phyloP scores from a whole-genome alignment of 176 grass and related monocot species.

The Alloteropsis semialata region DNA sequence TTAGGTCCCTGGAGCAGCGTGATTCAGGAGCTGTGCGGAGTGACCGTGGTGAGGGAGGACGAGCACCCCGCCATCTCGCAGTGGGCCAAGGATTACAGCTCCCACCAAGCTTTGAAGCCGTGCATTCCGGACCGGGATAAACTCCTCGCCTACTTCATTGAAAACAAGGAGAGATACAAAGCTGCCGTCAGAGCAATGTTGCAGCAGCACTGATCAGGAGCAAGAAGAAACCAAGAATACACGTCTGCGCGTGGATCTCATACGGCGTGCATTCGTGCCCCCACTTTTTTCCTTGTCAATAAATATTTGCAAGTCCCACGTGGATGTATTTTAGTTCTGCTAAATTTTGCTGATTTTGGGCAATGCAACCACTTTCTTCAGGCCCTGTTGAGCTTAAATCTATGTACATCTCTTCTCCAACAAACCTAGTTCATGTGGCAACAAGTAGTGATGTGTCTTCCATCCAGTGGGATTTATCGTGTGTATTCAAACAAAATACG shows the following conservation, averaged over 20 bases:
- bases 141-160: constrained; percentile 13
- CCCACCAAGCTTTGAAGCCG: constrained; percentile 24
- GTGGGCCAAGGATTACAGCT: constrained; percentile 39
- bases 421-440: no score
- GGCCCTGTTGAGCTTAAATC: no score
- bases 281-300: neutral
- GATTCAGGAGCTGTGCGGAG: constrained; percentile 41
- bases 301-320: neutral
- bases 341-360: no score
- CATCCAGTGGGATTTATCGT: no score
- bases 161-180: constrained; percentile 9
- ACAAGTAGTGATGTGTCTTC: no score
- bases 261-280: no score
- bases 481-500: no score
- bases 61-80: constrained; percentile 32
- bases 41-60: constrained; percentile 29
- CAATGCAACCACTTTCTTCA: no score
- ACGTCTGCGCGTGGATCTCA: neutral
- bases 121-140: constrained; percentile 39
- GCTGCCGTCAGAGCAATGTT: neutral
- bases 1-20: constrained; percentile 28
- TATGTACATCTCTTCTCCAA: no score
- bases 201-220: neutral
- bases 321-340: neutral
- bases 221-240: neutral